phyloP scores from a whole-genome alignment of 2,329 filamentous ascomycete species.

The Aspergillus texensis region DNA sequence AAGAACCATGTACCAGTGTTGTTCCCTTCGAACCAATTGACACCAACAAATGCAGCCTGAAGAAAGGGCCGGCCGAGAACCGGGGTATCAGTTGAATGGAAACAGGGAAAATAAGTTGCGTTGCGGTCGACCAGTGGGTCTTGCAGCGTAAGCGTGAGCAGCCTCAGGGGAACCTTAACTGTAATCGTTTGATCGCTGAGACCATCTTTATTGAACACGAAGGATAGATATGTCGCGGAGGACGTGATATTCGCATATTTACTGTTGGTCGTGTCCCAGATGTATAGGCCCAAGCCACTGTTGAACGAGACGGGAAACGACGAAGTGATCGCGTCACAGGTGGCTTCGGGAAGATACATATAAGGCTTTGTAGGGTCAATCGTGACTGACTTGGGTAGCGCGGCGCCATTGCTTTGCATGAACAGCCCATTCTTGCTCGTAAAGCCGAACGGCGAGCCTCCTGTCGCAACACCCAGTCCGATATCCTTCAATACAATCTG shows the following conservation, averaged over 20 bases:
- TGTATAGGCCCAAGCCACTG: conserved; percentile 41
- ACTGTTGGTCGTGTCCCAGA: conserved; percentile 42
- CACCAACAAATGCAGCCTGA: conserved; percentile 28
- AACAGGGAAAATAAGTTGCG: conserved; percentile 27
- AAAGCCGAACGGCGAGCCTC: conserved; percentile 44
- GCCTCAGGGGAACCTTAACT: conserved; percentile 25
- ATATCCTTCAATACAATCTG: conserved; percentile 42
- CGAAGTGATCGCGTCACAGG: conserved; percentile 45
- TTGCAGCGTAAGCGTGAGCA: conserved; percentile 26
- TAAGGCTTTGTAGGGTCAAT: conserved; percentile 42
- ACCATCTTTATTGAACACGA: conserved; percentile 22
- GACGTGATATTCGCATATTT: conserved; percentile 21
- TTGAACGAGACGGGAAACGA: conserved; percentile 44
- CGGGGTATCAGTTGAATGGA: conserved; percentile 10
- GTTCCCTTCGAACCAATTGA: conserved; percentile 21
- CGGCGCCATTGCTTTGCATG: conserved; percentile 29
- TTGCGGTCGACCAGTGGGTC: conserved; percentile 21
- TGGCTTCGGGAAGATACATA: conserved; percentile 43
- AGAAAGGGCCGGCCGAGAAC: conserved; percentile 29
- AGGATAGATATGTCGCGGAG: conserved; percentile 27
- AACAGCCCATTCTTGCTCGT: conserved; percentile 31
- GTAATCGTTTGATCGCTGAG: conserved; percentile 15
- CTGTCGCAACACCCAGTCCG: conserved; percentile 43
- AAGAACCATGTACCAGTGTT: conserved; percentile 21
- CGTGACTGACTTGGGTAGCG: conserved; percentile 29